phyloP scores from a whole-genome alignment of 495 filamentous ascomycete genomes.

The Diplogelasinospora grovesii region DNA sequence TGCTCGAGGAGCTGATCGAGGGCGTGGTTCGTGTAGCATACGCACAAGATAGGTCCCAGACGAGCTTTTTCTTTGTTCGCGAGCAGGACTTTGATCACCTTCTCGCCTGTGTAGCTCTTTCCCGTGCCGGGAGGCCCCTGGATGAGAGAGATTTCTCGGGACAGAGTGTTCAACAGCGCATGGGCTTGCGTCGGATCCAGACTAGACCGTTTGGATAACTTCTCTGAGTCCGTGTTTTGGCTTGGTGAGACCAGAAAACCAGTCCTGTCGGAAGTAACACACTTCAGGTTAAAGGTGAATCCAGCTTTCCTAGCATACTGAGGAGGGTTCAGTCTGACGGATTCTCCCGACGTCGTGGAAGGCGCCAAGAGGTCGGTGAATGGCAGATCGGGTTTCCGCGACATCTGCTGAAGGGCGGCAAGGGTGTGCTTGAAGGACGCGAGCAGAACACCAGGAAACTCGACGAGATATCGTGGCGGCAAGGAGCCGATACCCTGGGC shows the following conservation, averaged over 20 bases:
- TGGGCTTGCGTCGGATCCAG: conserved; percentile 50
- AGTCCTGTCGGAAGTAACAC: conserved; percentile 33
- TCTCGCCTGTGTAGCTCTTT: conserved; percentile 59
- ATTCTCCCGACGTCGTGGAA: neutral
- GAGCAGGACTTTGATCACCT: conserved; percentile 53
- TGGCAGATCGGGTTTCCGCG: conserved; percentile 43
- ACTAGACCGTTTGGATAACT: too few relatives aligned
- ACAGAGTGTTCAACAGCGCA: conserved; percentile 51
- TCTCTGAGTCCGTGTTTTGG: too few relatives aligned
- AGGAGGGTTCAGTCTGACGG: neutral
- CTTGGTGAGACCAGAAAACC: conserved; percentile 27
- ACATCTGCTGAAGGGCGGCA: conserved; percentile 57
- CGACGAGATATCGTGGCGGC: conserved; percentile 45
- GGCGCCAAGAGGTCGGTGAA: conserved; percentile 55
- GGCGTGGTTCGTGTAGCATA: conserved; percentile 67
- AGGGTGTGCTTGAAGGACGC: conserved; percentile 61
- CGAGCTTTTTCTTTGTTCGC: conserved; percentile 41
- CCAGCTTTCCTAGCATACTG: conserved; percentile 2
- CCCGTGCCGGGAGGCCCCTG: conserved; percentile 82
- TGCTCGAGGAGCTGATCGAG: conserved; percentile 68
- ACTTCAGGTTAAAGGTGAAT: conserved; percentile 9
- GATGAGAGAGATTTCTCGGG: conserved; percentile 53
- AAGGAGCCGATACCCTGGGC: conserved; percentile 13
- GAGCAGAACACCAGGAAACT: conserved; percentile 65
- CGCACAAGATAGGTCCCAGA: conserved; percentile 58